A percentile compares a stretch with the other conserved stretches of the same genome.
Evolutionary conservation across 768 basidiomycete species (phyloP).

Genomic region (Rhizopogon vesiculosus): DNA sequence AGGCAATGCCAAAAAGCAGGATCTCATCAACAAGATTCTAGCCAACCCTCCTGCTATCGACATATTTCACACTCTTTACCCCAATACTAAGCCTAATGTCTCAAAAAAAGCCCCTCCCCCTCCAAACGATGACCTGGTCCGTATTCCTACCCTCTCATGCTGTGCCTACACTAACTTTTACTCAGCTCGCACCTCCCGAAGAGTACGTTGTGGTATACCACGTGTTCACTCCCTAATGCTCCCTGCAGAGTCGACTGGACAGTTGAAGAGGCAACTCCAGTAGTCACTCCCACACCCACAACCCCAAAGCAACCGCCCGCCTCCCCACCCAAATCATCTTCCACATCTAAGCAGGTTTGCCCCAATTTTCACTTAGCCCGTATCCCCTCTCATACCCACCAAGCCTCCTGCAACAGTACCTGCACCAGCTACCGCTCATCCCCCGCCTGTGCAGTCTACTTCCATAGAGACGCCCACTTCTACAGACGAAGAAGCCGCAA

Average conservation of each 20-base stretch:
- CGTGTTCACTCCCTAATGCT: conserved; percentile 5
- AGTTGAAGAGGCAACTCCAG: conserved; percentile 21
- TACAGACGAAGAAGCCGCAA: conserved; percentile 48
- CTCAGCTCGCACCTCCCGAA: conserved; percentile 27
- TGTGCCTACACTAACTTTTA: conserved; percentile 1
- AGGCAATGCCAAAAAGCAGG: conserved; percentile 58
- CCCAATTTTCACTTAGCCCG: neutral
- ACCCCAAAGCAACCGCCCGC: conserved; percentile 3
- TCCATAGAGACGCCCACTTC: conserved; percentile 1
- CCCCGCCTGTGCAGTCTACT: neutral
- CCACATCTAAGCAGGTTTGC: conserved; percentile 1
- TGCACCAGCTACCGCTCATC: neutral
- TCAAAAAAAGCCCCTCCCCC: conserved; percentile 5
- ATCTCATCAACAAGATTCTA: conserved; percentile 61
- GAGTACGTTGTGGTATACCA: conserved; percentile 16
- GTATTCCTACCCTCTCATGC: neutral
- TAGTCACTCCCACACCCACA: conserved; percentile 5
- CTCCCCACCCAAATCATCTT: neutral
- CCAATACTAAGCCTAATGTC: conserved; percentile 18
- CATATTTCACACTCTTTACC: conserved; percentile 40
- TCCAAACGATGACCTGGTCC: conserved; percentile 25
- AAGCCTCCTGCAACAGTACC: conserved; percentile 3
- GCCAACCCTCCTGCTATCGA: conserved; percentile 47
- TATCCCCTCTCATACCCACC: neutral
- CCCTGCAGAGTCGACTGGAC: conserved; percentile 39